These are phyloP conservation scores for Sphaerulina populicola DNA, from an alignment of 2,329 filamentous ascomycete genomes.

Conservation along the genomic window DNA sequence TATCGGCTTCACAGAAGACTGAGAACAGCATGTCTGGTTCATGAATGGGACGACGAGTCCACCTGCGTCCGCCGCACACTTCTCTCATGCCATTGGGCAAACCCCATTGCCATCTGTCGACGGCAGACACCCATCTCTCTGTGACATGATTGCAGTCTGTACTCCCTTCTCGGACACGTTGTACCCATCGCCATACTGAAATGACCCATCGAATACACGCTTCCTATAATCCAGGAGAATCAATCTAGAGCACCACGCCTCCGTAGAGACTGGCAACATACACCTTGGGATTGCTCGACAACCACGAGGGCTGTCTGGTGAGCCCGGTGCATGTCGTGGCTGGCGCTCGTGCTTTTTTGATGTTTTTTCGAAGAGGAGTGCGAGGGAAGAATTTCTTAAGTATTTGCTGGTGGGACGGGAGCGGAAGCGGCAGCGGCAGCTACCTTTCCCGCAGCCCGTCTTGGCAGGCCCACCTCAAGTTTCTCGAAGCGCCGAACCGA, in stretches of 20 bases:
- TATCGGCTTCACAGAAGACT: too few relatives aligned
- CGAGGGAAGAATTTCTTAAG: slow-evolving; percentile 10
- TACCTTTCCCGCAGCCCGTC: neutral
- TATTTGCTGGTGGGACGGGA: neutral
- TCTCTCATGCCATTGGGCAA: too few relatives aligned
- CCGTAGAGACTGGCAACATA: slow-evolving; percentile 58
- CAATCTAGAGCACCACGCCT: slow-evolving; percentile 57
- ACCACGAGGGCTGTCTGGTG: slow-evolving; percentile 19
- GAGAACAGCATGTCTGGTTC: too few relatives aligned
- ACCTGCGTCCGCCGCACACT: too few relatives aligned
- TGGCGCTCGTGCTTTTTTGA: slow-evolving; percentile 55
- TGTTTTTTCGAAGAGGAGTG: slow-evolving; percentile 36
- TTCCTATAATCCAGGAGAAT: slow-evolving; percentile 55
- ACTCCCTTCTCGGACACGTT: slow-evolving; percentile 65
- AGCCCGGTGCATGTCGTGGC: slow-evolving; percentile 57
- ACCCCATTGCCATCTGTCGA: too few relatives aligned
- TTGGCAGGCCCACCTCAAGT: neutral
- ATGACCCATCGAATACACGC: slow-evolving; percentile 60
- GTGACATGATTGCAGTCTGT: slow-evolving; percentile 37
- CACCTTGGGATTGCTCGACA: slow-evolving; percentile 44
- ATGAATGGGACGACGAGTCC: too few relatives aligned
- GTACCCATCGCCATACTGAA: slow-evolving; percentile 62
- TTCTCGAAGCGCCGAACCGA: neutral
- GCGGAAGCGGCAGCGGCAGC: neutral
- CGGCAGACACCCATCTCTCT: neutral